Percentiles rank a stretch among this genome's conserved stretches.
Conservation (phyloP, 805 yeast genomes). For the Nakazawaea wyomingensis region DNA sequence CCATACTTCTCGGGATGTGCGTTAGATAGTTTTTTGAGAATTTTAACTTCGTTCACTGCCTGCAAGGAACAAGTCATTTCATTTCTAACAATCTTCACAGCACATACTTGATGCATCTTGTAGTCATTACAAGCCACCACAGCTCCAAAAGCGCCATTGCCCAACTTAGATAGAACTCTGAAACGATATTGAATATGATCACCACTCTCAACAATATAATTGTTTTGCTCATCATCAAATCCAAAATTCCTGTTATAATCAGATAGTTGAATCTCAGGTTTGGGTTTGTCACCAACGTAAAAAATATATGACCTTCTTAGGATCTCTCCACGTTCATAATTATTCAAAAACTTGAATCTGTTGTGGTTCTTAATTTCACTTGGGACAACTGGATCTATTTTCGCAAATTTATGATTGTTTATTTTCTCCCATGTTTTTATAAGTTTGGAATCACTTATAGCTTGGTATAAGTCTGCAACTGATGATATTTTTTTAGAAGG, state of each 20-base stretch:
- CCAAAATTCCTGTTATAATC: constrained; percentile 51
- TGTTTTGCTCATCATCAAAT: constrained; percentile 65
- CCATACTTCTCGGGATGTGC: constrained; percentile 26
- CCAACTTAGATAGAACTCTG: constrained; percentile 53
- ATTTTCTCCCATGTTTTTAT: constrained; percentile 9
- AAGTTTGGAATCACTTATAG: constrained; percentile 1
- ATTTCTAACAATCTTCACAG: constrained; percentile 72
- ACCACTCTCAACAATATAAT: constrained; percentile 46
- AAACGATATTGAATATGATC: constrained; percentile 79
- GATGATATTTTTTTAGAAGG: constrained; percentile 4
- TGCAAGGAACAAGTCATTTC: constrained; percentile 71
- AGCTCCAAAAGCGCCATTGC: constrained; percentile 80
- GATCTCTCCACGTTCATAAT: constrained; percentile 60
- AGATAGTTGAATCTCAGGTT: constrained; percentile 29
- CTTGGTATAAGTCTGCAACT: constrained; percentile 7
- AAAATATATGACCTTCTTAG: constrained; percentile 43
- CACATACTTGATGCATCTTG: constrained; percentile 51
- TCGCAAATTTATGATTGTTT: constrained; percentile 2
- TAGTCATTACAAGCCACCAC: constrained; percentile 70
- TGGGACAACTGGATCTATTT: constrained; percentile 7
- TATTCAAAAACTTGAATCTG: constrained; percentile 27
- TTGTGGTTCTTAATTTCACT: constrained; percentile 1
- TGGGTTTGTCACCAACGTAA: constrained; percentile 38
- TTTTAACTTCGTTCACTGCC: constrained; percentile 70
- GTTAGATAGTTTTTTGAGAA: constrained; percentile 44